phyloP scores from a whole-genome alignment of 495 filamentous ascomycete genomes.

The Staphylotrichum longicolle region DNA sequence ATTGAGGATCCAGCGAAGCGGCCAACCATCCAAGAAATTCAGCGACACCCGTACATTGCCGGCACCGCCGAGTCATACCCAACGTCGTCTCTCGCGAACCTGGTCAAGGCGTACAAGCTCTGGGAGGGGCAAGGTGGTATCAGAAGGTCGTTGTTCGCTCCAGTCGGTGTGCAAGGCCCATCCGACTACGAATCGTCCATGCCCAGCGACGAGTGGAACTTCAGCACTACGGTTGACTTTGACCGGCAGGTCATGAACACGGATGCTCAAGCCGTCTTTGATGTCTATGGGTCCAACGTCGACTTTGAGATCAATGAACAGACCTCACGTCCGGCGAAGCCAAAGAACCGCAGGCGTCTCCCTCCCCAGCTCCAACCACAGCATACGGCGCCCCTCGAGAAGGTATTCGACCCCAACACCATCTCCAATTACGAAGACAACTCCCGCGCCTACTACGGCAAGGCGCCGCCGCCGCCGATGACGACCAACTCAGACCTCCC shows the following conservation, averaged over 20 bases:
- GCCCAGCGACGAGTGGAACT: conserved; percentile 80
- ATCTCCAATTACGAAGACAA: conserved; percentile 57
- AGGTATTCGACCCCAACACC: conserved; percentile 57
- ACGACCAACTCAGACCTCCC: conserved; percentile 52
- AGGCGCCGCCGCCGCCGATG: conserved; percentile 32
- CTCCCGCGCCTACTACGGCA: conserved; percentile 51
- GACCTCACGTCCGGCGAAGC: conserved; percentile 38
- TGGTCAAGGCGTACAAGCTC: conserved; percentile 76
- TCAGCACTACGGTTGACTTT: conserved; percentile 83
- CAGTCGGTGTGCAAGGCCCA: conserved; percentile 66
- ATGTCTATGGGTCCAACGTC: conserved; percentile 52
- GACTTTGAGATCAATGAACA: conserved; percentile 48
- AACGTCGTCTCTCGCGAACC: conserved; percentile 61
- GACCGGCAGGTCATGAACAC: conserved; percentile 57
- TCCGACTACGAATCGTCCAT: conserved; percentile 39
- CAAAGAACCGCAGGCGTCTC: conserved; percentile 44
- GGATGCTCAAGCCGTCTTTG: conserved; percentile 47
- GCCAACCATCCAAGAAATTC: conserved; percentile 66
- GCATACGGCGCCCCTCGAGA: conserved; percentile 52
- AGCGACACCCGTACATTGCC: conserved; percentile 61
- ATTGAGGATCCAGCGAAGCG: conserved; percentile 71
- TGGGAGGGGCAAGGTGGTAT: conserved; percentile 87
- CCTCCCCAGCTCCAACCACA: conserved; percentile 50
- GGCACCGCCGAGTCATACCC: conserved; percentile 68
- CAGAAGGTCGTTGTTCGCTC: conserved; percentile 76